Evolutionary conservation across 1,284 basidiomycete species (phyloP).

Genomic region (Leccinum pseudoinsigne): DNA sequence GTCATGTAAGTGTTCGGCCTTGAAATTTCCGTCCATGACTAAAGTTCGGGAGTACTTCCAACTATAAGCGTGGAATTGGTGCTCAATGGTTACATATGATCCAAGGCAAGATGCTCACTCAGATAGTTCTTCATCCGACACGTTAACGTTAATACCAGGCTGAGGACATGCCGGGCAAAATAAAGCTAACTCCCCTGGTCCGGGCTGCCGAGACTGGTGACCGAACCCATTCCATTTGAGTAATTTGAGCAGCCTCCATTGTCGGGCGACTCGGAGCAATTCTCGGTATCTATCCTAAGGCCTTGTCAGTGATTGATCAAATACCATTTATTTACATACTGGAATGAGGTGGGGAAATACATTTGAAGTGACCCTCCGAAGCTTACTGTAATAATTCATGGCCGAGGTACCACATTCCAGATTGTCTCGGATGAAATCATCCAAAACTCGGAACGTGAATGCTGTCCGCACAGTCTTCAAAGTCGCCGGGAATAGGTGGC

Average conservation of each 20-base stretch:
- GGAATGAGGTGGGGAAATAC: slow-evolving; percentile 21
- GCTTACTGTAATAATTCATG: slow-evolving; percentile 26
- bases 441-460: background rate
- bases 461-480: background rate
- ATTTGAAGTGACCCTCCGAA: slow-evolving; percentile 25
- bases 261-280: slow-evolving; percentile 3
- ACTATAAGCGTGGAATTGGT: background rate
- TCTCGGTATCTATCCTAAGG: slow-evolving; percentile 14
- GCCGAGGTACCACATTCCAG: slow-evolving; percentile 29
- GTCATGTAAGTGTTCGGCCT: slow-evolving; percentile 10
- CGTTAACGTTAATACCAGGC: slow-evolving; percentile 10
- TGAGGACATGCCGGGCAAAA: slow-evolving; percentile 21
- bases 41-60: slow-evolving; percentile 7
- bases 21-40: slow-evolving; percentile 20
- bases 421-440: slow-evolving; percentile 28
- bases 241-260: slow-evolving; percentile 7
- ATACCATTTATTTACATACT: background rate
- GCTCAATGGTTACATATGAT: background rate
- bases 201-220: background rate
- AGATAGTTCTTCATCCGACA: background rate
- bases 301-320: background rate
- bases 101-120: background rate
- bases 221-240: slow-evolving; percentile 10
- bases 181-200: slow-evolving; percentile 8
- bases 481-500: background rate